Percentiles rank a stretch among this genome's conserved stretches.
phyloP scores from a whole-genome alignment of 352 stramenopile genomes.

The Globisporangium okanoganense region DNA sequence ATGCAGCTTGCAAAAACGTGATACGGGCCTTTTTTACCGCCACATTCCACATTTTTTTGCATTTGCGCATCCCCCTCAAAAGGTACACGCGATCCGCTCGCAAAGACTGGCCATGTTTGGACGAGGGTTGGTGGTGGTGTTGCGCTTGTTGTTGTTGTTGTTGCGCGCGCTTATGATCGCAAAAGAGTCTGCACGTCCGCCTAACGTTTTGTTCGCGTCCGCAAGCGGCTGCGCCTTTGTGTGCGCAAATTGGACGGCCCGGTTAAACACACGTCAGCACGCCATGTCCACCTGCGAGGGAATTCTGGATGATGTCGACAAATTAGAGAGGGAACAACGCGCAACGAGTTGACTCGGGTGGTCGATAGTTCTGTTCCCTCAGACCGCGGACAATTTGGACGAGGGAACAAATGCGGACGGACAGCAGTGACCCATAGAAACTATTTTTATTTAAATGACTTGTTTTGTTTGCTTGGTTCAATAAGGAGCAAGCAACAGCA shows the following conservation, averaged over 20 bases:
- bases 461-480: background rate
- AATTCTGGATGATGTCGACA: background rate
- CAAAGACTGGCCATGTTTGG: background rate
- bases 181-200: background rate
- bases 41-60: background rate
- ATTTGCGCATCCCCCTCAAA: background rate
- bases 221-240: background rate
- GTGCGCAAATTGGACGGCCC: background rate
- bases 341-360: background rate
- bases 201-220: background rate
- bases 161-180: background rate
- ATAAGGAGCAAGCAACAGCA: too few species aligned
- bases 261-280: background rate
- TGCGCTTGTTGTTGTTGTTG: background rate
- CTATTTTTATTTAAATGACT: background rate
- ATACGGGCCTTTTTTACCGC: background rate
- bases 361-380: background rate
- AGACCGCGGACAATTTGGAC: conserved; percentile 1
- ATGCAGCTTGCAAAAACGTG: too few species aligned
- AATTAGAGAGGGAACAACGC: background rate
- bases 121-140: background rate
- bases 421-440: background rate
- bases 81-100: background rate
- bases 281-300: conserved; percentile 13
- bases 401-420: background rate